These are phyloP conservation scores for Silybum marianum DNA, from an alignment of 129 eudicot genomes.

Conservation along the genomic window DNA sequence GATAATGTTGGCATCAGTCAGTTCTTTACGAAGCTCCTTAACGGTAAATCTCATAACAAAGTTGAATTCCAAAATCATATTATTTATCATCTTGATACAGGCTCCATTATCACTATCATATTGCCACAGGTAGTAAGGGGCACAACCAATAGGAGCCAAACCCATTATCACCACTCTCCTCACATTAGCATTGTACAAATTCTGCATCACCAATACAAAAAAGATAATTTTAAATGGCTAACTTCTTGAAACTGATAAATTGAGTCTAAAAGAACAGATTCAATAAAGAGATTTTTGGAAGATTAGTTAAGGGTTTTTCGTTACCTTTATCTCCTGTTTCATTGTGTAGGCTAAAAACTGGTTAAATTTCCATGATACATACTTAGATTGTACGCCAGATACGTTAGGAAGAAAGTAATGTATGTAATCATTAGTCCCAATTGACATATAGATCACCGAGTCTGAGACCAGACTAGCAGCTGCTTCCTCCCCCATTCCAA, in stretches of 20 bases:
- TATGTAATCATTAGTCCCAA: conserved; percentile 92
- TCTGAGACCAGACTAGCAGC: conserved; percentile 60
- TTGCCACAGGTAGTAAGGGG: conserved; percentile 90
- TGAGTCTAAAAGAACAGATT: neutral
- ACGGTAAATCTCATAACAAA: conserved; percentile 79
- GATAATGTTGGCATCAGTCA: conserved; percentile 54
- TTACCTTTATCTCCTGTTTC: conserved; percentile 84
- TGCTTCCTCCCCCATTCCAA: conserved; percentile 80
- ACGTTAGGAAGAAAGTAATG: conserved; percentile 86
- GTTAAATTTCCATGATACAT: conserved; percentile 82
- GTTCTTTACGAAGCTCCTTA: conserved; percentile 66
- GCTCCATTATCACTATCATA: conserved; percentile 65
- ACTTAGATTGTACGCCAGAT: conserved; percentile 73
- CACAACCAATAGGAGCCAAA: conserved; percentile 92
- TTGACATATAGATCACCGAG: conserved; percentile 80
- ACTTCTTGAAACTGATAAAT: neutral
- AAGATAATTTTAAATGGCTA: neutral
- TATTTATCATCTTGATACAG: conserved; percentile 68
- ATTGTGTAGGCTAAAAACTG: conserved; percentile 60
- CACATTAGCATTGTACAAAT: conserved; percentile 67
- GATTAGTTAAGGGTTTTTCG: neutral
- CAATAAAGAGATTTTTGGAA: neutral
- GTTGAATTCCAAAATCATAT: conserved; percentile 90
- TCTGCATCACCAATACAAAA: conserved; percentile 41
- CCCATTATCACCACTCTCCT: conserved; percentile 94